A percentile compares a stretch with the other conserved stretches of the same genome.
Conservation (phyloP, 2,329 filamentous ascomycete genomes). For the Mycogone perniciosa region DNA sequence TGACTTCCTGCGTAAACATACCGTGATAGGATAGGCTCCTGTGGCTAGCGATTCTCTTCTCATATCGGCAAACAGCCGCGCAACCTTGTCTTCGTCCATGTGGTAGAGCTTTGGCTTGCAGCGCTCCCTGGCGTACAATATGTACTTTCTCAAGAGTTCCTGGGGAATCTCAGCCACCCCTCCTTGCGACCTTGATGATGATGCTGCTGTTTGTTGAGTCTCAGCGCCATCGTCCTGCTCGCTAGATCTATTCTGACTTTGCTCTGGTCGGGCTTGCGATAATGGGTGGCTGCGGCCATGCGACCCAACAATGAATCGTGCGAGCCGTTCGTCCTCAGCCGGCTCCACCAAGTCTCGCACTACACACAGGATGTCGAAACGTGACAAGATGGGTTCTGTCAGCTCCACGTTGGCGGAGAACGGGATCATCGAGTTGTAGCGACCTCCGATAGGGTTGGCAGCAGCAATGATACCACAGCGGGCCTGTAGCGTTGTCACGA, state of each 20-base stretch:
- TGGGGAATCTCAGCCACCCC: conserved; percentile 75
- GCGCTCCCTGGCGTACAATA: conserved; percentile 85
- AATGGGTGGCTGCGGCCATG: conserved; percentile 83
- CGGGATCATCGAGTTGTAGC: conserved; percentile 93
- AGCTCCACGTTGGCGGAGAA: conserved; percentile 96
- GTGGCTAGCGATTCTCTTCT: conserved; percentile 85
- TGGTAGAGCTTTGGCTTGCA: conserved; percentile 91
- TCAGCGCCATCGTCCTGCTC: not conserved
- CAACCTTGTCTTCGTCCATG: conserved; percentile 96
- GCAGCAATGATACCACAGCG: conserved; percentile 94
- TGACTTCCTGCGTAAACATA: conserved; percentile 43
- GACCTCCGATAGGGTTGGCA: conserved; percentile 90
- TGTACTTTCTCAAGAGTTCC: conserved; percentile 89
- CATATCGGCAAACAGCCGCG: conserved; percentile 93
- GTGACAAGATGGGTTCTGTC: conserved; percentile 93
- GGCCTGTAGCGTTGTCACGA: conserved; percentile 93
- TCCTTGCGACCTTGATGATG: conserved; percentile 17
- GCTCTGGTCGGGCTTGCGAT: conserved; percentile 37
- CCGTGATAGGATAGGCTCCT: conserved; percentile 94
- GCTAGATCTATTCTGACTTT: not conserved
- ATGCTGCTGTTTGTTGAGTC: conserved; percentile 20
- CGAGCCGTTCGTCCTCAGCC: conserved; percentile 82
- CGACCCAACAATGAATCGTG: conserved; percentile 89
- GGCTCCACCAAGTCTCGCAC: conserved; percentile 95
- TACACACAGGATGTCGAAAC: conserved; percentile 96